phyloP scores from a whole-genome alignment of 768 basidiomycete species.

The Tricholoma bakamatsutake region DNA sequence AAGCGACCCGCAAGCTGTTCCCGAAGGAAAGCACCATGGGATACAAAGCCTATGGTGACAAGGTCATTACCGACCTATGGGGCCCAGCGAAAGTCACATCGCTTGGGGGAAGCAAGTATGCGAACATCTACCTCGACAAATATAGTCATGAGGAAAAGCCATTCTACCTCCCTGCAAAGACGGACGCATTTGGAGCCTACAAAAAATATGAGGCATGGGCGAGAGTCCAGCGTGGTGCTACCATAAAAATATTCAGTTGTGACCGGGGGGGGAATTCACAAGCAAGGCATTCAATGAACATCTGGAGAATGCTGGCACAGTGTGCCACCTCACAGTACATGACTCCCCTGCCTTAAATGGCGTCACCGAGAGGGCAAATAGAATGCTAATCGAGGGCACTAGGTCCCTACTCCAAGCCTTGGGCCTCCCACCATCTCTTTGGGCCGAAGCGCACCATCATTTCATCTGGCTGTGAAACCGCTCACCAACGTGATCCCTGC shows the following conservation, averaged over 20 bases:
- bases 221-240: background rate
- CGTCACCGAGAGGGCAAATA: slow-evolving; percentile 1
- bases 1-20: slow-evolving; percentile 3
- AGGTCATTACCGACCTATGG: background rate
- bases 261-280: background rate
- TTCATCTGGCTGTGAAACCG: slow-evolving; percentile 2
- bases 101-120: background rate
- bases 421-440: slow-evolving; percentile 3
- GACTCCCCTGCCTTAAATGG: slow-evolving; percentile 2
- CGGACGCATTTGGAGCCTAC: background rate
- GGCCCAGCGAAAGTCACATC: background rate
- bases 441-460: slow-evolving; percentile 6
- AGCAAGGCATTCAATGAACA: background rate
- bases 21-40: background rate
- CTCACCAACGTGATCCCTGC: background rate
- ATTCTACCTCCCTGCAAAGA: background rate
- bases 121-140: slow-evolving; percentile 3
- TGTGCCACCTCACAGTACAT: background rate
- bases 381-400: background rate
- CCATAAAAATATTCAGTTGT: background rate
- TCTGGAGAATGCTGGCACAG: background rate
- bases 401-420: slow-evolving; percentile 2
- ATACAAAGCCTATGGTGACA: background rate
- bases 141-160: slow-evolving; percentile 1
- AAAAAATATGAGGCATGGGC: background rate